Evolutionary conservation across 176 grass and related monocot genomes (phyloP).

Genomic region (Musa schizocarpa): DNA sequence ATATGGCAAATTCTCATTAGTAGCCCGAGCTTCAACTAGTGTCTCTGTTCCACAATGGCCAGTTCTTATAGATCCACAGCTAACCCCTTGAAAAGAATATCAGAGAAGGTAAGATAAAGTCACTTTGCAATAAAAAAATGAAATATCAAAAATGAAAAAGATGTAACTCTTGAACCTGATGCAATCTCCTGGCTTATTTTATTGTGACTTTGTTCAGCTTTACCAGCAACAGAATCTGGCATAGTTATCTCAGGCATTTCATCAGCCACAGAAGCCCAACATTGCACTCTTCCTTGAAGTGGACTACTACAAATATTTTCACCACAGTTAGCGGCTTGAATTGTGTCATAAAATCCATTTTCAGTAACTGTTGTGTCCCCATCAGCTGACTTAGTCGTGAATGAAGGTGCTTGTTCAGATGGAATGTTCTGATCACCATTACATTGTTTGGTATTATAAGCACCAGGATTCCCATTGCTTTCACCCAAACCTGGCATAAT

Average conservation of each 20-base stretch:
- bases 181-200: conserved; percentile 30
- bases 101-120: conserved; percentile 21
- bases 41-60: conserved; percentile 31
- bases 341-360: conserved; percentile 49
- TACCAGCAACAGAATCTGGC: conserved; percentile 32
- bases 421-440: conserved; percentile 35
- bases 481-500: conserved; percentile 36
- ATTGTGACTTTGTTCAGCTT: conserved; percentile 27
- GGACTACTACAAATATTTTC: conserved; percentile 33
- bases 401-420: conserved; percentile 29
- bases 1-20: conserved; percentile 37
- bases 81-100: conserved; percentile 30
- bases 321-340: conserved; percentile 25
- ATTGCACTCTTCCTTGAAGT: conserved; percentile 49
- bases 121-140: conserved; percentile 1
- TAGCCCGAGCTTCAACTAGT: conserved; percentile 28
- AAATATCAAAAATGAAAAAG: background rate
- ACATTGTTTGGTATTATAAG: conserved; percentile 23
- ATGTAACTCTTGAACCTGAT: conserved; percentile 25
- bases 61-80: conserved; percentile 23
- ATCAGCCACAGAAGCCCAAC: conserved; percentile 24
- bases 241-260: conserved; percentile 30
- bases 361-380: conserved; percentile 34
- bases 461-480: conserved; percentile 29
- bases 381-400: conserved; percentile 30